Evolutionary conservation across 768 basidiomycete species (phyloP), one percentile per base, ranked within the genome.

Genomic region (Crepidotus variabilis): DNA sequence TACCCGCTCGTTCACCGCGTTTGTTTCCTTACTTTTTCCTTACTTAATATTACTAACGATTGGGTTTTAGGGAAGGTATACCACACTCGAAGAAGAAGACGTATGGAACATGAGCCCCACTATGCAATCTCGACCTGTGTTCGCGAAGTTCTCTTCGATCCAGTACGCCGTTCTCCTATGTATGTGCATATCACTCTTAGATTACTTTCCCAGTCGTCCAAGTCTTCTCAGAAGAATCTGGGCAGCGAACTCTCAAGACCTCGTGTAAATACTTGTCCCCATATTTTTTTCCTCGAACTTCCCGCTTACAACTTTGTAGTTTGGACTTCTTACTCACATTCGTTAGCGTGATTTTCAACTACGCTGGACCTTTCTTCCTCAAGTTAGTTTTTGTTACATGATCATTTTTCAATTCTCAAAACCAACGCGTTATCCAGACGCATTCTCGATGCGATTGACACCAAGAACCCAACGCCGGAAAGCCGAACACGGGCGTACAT

Each of bases 351-450:
- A 28, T 80, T 0, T 87, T 92, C 72, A 88, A 88, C 62, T 96
- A 94, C 70, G 78, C 84, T 0, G 81, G 83, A 0, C 94, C 94
- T 6, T 94, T 86, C 74, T 94, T 95, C 74, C 77, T 97, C 46
- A 92, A 90, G 83, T 84, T 50, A 55, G 78, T 70, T 5, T 34
- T 51, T 24, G 22, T 32, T 49, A 21, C 14, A 9, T 23, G 33
- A 46, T 28, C 16, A 20, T 20, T 18, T 46, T 49, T 22, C 36
- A n/a, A 18, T 45, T 36, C 50, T 18, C 28, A 52, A 24, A 35
- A 39, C 47, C 43, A 11, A 43, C 39, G 18, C 39, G 5, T 21
- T 51, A 11, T 46, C 10, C 43, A 83, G 81, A 35, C 75, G 70
- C 28, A 87, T 90, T 58, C 77, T 89, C 2, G 84, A 87, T 61